These are phyloP conservation scores for Ustilago nuda DNA, from an alignment of 1,284 basidiomycete genomes.

Conservation along the genomic window DNA sequence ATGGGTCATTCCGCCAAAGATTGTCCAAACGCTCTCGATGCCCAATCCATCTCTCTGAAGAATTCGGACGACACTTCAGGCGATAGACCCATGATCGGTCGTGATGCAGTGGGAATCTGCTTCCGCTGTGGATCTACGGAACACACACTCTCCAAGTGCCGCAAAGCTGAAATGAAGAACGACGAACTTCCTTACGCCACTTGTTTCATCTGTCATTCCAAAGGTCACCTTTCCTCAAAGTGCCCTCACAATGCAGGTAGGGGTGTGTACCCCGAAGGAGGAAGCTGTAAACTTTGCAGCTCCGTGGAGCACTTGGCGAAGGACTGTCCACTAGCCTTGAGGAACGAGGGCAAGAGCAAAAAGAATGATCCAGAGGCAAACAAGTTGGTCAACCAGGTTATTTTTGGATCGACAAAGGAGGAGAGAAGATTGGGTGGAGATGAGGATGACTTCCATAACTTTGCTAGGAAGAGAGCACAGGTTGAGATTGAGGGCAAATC, in stretches of 20 bases:
- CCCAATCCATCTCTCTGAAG: conserved; percentile 42
- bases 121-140: conserved; percentile 82
- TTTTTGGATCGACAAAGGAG: conserved; percentile 68
- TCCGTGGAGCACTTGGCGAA: conserved; percentile 86
- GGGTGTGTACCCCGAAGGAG: conserved; percentile 91
- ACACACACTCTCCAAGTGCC: conserved; percentile 83
- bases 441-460: conserved; percentile 90
- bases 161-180: conserved; percentile 74
- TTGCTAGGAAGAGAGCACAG: conserved; percentile 76
- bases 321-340: conserved; percentile 79
- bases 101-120: conserved; percentile 63
- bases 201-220: conserved; percentile 83
- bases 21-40: conserved; percentile 73
- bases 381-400: conserved; percentile 26
- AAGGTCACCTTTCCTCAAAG: conserved; percentile 82
- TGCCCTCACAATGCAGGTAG: conserved; percentile 84
- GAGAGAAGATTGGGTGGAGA: conserved; percentile 79
- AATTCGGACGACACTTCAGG: conserved; percentile 2
- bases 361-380: conserved; percentile 31
- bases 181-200: conserved; percentile 82
- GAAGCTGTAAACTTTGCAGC: conserved; percentile 90
- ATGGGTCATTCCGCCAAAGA: conserved; percentile 85
- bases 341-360: conserved; percentile 66
- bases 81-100: conserved; percentile 62
- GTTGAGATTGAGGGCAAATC: conserved; percentile 71